phyloP scores from a whole-genome alignment of 352 stramenopile species.

The Thraustochytrium sp. region DNA sequence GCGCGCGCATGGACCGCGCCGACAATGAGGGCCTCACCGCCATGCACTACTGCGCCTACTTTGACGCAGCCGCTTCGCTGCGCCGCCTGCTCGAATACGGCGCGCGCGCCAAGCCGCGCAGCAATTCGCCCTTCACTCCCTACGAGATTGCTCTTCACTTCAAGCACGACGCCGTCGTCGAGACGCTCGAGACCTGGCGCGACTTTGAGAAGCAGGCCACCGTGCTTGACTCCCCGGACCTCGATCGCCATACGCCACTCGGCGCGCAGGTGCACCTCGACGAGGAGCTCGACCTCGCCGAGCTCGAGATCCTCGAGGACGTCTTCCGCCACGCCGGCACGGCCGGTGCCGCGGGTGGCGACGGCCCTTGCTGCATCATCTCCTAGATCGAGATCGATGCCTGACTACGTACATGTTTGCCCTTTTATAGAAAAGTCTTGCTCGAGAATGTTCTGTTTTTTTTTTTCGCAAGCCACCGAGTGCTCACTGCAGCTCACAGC shows the following conservation, averaged over 20 bases:
- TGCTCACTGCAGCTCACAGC: no score
- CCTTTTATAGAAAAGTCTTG: no score
- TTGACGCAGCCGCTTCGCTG: background rate
- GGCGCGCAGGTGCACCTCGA: background rate
- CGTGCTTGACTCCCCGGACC: background rate
- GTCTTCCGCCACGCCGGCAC: no score
- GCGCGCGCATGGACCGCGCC: background rate
- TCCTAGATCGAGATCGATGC: no score
- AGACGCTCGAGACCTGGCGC: background rate
- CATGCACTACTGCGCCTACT: conserved; percentile 32
- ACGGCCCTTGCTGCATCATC: no score
- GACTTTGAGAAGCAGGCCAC: background rate
- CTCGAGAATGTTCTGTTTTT: no score
- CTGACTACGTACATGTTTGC: no score
- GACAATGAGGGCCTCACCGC: background rate
- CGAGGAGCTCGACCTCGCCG: conserved; percentile 21
- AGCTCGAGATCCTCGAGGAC: conserved; percentile 1
- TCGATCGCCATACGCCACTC: conserved; percentile 4
- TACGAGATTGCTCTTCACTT: conserved; percentile 36
- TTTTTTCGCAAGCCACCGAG: no score
- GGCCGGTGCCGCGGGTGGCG: no score
- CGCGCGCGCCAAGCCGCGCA: background rate
- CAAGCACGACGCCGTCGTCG: background rate
- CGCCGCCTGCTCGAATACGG: conserved; percentile 17
- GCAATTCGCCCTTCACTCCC: background rate